These are phyloP conservation scores for Hebeloma cylindrosporum DNA, from an alignment of 768 basidiomycete genomes.

Conservation along the genomic window DNA sequence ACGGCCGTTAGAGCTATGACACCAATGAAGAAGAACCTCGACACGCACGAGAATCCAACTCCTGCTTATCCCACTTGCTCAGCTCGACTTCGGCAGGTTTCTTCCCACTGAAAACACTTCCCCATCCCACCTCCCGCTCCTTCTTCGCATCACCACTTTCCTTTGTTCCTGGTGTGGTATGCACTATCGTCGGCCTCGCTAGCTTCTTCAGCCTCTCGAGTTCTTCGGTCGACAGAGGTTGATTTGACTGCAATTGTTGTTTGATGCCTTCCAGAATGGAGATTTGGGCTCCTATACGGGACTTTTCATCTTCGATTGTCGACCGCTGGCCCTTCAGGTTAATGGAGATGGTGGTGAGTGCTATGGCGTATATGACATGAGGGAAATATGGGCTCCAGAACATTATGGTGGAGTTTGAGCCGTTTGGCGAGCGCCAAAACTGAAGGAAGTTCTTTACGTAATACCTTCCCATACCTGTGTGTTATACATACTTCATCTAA, in stretches of 20 bases:
- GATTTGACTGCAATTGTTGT: conserved; percentile 49
- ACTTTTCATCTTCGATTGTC: conserved; percentile 49
- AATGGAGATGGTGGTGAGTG: conserved; percentile 65
- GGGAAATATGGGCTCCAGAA: conserved; percentile 48
- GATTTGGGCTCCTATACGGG: conserved; percentile 54
- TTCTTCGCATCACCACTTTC: not conserved
- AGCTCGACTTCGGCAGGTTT: conserved; percentile 25
- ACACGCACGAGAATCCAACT: conserved; percentile 39
- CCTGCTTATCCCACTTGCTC: conserved; percentile 39
- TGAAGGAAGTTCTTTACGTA: no score
- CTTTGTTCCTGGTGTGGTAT: not conserved
- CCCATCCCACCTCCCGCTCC: not conserved
- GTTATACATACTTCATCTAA: no score
- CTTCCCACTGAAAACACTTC: conserved; percentile 12
- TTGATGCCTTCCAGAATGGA: conserved; percentile 64
- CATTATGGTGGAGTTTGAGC: no score
- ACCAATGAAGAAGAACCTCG: not conserved
- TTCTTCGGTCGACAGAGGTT: conserved; percentile 47
- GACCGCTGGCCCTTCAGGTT: conserved; percentile 60
- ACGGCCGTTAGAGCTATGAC: no score
- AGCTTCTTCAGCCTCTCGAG: conserved; percentile 55
- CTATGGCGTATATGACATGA: conserved; percentile 64
- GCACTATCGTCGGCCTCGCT: conserved; percentile 32
- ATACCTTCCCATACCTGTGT: no score
- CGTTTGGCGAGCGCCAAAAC: no score